A percentile compares a stretch with the other conserved stretches of the same genome.
Evolutionary conservation across 129 eudicot genomes (phyloP).

Genomic region (Centella asiatica): DNA sequence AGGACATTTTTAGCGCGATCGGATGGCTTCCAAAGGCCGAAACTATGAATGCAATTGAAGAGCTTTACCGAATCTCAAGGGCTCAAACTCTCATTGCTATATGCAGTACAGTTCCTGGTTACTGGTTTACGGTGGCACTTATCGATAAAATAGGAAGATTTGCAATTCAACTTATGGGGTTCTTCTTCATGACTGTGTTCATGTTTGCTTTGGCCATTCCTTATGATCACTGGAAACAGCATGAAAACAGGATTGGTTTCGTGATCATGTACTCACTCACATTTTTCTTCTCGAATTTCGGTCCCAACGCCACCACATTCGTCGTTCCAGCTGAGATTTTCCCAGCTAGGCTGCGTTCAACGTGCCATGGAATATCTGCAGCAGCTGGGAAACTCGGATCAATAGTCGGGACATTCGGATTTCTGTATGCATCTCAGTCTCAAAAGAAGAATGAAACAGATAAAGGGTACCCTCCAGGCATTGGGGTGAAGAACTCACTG

Average conservation of each 20-base stretch:
- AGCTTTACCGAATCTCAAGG: constrained; percentile 38
- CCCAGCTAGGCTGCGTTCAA: constrained; percentile 65
- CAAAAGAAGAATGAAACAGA: constrained; percentile 32
- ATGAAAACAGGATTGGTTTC: constrained; percentile 35
- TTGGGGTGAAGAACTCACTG: constrained; percentile 45
- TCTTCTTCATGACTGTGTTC: constrained; percentile 69
- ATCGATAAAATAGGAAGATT: constrained; percentile 58
- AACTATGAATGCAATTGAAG: constrained; percentile 41
- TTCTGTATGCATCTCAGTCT: constrained; percentile 47
- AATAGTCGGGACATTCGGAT: constrained; percentile 63
- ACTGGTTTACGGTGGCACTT: constrained; percentile 60
- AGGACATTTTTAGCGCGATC: constrained; percentile 35
- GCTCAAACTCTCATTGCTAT: constrained; percentile 67
- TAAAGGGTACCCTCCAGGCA: constrained; percentile 53
- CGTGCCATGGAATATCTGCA: constrained; percentile 77
- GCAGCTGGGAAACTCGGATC: constrained; percentile 78
- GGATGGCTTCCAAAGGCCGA: constrained; percentile 53
- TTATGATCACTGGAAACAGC: constrained; percentile 46
- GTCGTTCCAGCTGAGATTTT: constrained; percentile 75
- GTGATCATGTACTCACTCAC: constrained; percentile 54
- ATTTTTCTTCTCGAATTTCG: constrained; percentile 62
- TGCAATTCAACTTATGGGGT: constrained; percentile 57
- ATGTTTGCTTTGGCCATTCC: constrained; percentile 74
- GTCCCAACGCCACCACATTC: constrained; percentile 73
- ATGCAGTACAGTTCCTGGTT: constrained; percentile 59